These are phyloP conservation scores for Marasmius sp. DNA, from an alignment of 1,284 basidiomycete genomes.

Conservation along the genomic window DNA sequence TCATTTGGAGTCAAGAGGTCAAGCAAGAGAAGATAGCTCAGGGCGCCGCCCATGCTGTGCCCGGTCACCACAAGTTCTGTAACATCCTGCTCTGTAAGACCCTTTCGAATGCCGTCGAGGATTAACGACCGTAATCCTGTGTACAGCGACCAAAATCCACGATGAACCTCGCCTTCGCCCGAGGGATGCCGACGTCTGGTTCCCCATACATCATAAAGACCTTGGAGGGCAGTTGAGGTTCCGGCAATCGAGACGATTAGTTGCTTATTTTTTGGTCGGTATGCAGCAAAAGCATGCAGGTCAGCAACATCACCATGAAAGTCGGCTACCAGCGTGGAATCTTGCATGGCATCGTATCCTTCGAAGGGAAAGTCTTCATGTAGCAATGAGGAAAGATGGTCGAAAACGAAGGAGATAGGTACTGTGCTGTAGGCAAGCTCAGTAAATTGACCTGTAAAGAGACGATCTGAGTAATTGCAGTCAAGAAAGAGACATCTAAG, in stretches of 20 bases:
- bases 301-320: constrained; percentile 40
- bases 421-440: constrained; percentile 42
- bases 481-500: background rate
- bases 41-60: constrained; percentile 51
- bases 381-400: constrained; percentile 37
- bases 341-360: constrained; percentile 39
- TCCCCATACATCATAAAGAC: constrained; percentile 42
- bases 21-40: constrained; percentile 46
- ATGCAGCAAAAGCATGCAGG: constrained; percentile 43
- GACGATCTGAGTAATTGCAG: background rate
- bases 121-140: constrained; percentile 36
- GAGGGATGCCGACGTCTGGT: constrained; percentile 37
- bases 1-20: constrained; percentile 38
- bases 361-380: constrained; percentile 47
- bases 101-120: constrained; percentile 30
- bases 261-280: constrained; percentile 39
- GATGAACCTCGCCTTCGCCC: constrained; percentile 39
- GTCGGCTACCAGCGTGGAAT: constrained; percentile 30
- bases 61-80: constrained; percentile 49
- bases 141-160: constrained; percentile 54
- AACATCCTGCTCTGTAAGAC: constrained; percentile 23
- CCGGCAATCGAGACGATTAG: constrained; percentile 50
- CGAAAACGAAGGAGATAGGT: constrained; percentile 39
- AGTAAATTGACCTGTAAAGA: constrained; percentile 46
- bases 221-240: constrained; percentile 40